Evolutionary conservation across 2,329 filamentous ascomycete genomes (phyloP).

Genomic region (Graphilbum sp.): DNA sequence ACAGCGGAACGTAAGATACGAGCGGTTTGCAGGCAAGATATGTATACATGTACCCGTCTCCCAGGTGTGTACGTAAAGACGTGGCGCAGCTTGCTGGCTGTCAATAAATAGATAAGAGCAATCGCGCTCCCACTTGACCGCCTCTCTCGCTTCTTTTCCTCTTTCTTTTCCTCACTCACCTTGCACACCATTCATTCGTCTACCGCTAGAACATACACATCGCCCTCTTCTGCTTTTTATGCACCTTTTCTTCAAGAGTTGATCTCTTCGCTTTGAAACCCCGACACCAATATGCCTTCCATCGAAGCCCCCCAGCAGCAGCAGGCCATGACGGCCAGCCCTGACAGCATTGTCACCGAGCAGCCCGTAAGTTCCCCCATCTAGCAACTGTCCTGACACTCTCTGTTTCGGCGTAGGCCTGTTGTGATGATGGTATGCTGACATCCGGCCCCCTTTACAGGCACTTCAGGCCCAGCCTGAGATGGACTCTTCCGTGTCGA

Average conservation of each 20-base stretch:
- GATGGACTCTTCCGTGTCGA: slow-evolving; percentile 12
- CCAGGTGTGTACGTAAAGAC: too few species aligned
- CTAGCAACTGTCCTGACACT: too few species aligned
- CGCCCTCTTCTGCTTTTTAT: background rate
- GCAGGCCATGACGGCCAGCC: slow-evolving; percentile 15
- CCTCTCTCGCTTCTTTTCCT: background rate
- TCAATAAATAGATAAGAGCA: slow-evolving; percentile 1
- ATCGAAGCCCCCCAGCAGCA: slow-evolving; percentile 13
- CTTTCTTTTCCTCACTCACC: background rate
- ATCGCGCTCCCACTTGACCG: background rate
- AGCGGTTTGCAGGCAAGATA: too few species aligned
- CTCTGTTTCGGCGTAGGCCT: too few species aligned
- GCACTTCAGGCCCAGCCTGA: slow-evolving; percentile 14
- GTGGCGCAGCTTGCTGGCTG: background rate
- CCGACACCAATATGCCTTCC: slow-evolving; percentile 14
- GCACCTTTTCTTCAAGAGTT: slow-evolving; percentile 1
- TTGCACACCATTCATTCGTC: background rate
- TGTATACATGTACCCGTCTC: too few species aligned
- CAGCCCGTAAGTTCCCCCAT: slow-evolving; percentile 15
- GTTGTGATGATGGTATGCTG: too few species aligned
- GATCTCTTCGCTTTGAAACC: background rate
- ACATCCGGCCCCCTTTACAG: slow-evolving; percentile 5
- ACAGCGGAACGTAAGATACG: too few species aligned
- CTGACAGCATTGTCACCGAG: slow-evolving; percentile 13
- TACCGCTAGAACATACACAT: background rate